Base-by-base conservation (phyloP, 2,329 filamentous ascomycete species). In the Phaeosphaeriaceae sp. region DNA sequence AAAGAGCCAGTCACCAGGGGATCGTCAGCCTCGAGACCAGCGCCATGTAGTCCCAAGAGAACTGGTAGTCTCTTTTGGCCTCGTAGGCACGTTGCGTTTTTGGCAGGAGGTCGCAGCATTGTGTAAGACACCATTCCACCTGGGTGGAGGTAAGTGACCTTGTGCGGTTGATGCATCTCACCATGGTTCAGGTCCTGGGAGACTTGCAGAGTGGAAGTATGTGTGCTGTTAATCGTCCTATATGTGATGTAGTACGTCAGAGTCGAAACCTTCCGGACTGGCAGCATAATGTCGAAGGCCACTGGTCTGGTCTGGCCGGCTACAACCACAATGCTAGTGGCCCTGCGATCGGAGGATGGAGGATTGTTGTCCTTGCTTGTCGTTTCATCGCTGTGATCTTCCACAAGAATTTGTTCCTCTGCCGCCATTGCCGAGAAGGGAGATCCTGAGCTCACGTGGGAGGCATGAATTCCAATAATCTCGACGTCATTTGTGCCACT, bases 41-140 rank as follows among this genome's bases (percentile, higher is more conserved):
- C 86, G 13, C 86, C 86, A 71, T 88, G 86, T 17, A 88, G 73
- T 26, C 73, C 76, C 21, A 88, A 63, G 15, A 88, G 71, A 2
- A 88, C 68, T 6, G 85, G 85, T 10, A 84, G 63, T 1, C 63
- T 68, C 9, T 58, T 55, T 2, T 58, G 56, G 8, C 52, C 58
- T 11, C 63, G 21, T 9, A 54, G 24, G 53, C 74, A 78, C 5
- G 70, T 70, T 17, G 75, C 75, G 56, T 80, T 78, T 40, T 66
- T 62, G 0, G 83, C 81, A 10, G 86, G 86, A 24, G 85, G 80
- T n/a, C 84, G 79, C 42, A 88, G 73, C 59, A 87, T 83, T 11
- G 85, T 83, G 71, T 87, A 88, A 5, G 85, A 87, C 9, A 85
- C 80, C 52, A 83, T 83, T 30, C 81, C 83, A 42, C 81, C 79